A percentile compares a stretch with the other conserved stretches of the same genome.
Evolutionary conservation across 805 yeast genomes (phyloP).

Genomic region (Sungouiella blattae): DNA sequence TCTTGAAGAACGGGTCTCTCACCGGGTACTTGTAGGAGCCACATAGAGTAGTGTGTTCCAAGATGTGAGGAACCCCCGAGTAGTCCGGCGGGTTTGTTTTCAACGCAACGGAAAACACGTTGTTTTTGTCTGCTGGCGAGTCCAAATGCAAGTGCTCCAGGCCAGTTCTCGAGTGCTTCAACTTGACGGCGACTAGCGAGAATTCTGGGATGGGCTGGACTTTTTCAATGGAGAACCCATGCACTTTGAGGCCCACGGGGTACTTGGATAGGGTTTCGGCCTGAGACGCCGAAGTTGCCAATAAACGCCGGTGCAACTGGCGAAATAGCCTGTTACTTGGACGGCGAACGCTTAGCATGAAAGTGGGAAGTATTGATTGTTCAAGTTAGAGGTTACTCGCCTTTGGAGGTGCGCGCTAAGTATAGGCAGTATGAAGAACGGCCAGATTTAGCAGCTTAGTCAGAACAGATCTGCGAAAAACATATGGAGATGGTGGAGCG

Average conservation of each 20-base stretch:
- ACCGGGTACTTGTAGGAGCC: conserved; percentile 92
- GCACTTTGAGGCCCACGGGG: conserved; percentile 57
- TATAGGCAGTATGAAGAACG: too few species aligned
- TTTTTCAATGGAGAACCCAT: conserved; percentile 66
- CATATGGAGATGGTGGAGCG: too few species aligned
- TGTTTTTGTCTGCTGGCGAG: conserved; percentile 71
- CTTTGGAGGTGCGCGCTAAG: too few species aligned
- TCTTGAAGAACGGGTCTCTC: conserved; percentile 95
- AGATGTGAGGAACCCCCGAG: conserved; percentile 95
- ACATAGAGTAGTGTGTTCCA: conserved; percentile 94
- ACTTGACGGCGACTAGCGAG: conserved; percentile 71
- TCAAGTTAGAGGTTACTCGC: too few species aligned
- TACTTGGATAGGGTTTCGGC: conserved; percentile 35
- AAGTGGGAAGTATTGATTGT: too few species aligned
- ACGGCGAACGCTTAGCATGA: too few species aligned
- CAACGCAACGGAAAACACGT: conserved; percentile 85
- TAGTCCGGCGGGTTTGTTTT: conserved; percentile 92
- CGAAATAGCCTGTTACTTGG: background rate
- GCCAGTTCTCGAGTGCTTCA: conserved; percentile 67
- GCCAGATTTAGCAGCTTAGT: too few species aligned
- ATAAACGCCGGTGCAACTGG: conserved; percentile 1
- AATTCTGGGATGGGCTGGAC: conserved; percentile 76
- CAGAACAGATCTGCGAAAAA: too few species aligned
- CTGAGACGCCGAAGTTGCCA: conserved; percentile 4
- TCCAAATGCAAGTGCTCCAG: conserved; percentile 83